Conservation (phyloP, 345 rosid genomes). For the Zanthoxylum bungeanum region DNA sequence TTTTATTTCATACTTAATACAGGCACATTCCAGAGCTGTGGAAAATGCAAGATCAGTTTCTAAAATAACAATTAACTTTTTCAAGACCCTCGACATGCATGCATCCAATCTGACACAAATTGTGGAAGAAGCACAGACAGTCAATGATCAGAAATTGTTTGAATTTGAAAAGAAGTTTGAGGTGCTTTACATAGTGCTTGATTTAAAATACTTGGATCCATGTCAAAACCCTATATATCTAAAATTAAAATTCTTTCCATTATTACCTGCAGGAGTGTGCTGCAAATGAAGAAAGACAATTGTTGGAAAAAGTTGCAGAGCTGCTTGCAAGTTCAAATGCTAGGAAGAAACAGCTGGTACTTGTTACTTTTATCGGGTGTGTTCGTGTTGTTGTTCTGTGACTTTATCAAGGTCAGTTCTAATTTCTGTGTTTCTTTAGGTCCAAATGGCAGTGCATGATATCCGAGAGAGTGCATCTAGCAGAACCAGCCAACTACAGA, state of each 20-base stretch:
- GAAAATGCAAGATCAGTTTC: conserved; percentile 84
- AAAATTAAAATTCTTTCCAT: conserved; percentile 7
- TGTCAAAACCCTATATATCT: neutral
- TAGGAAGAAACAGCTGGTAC: conserved; percentile 89
- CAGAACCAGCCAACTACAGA: conserved; percentile 69
- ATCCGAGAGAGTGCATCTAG: conserved; percentile 70
- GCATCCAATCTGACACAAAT: conserved; percentile 66
- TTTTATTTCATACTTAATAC: conserved; percentile 21
- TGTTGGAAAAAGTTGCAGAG: conserved; percentile 89
- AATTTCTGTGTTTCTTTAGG: conserved; percentile 37
- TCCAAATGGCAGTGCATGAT: conserved; percentile 85
- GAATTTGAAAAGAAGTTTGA: conserved; percentile 90
- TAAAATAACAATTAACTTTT: conserved; percentile 70
- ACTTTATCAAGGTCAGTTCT: too few species aligned
- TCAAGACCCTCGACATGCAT: conserved; percentile 67
- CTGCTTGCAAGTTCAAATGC: conserved; percentile 77
- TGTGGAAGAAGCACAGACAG: conserved; percentile 78
- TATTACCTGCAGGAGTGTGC: conserved; percentile 64
- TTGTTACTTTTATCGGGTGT: neutral
- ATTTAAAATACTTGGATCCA: conserved; percentile 12
- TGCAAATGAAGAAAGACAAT: conserved; percentile 78
- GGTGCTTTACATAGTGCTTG: conserved; percentile 41
- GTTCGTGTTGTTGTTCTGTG: neutral
- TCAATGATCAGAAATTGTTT: conserved; percentile 69
- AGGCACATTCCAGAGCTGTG: conserved; percentile 90